Evolutionary conservation across 768 basidiomycete genomes (phyloP).

Genomic region (Tubosaeta sp.): DNA sequence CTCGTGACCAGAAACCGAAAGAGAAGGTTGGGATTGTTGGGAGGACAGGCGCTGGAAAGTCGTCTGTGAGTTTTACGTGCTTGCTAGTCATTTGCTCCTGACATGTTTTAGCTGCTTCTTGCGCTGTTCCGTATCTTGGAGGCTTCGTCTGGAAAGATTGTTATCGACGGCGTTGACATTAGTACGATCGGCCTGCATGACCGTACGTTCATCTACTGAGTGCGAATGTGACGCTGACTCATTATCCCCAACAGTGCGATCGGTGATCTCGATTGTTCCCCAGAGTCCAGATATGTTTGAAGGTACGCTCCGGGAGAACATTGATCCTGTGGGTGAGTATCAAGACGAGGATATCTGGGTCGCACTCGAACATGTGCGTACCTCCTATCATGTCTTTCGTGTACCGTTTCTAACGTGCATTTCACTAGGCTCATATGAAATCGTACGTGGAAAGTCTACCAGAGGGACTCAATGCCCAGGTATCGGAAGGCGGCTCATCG

Average conservation of each 20-base stretch:
- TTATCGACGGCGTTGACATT: conserved; percentile 75
- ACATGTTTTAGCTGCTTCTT: conserved; percentile 19
- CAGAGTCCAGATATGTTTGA: conserved; percentile 72
- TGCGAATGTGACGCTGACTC: background rate
- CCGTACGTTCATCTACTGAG: conserved; percentile 7
- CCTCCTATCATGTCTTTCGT: too few relatives aligned
- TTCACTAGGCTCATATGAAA: conserved; percentile 56
- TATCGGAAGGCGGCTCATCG: conserved; percentile 77
- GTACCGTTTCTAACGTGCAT: background rate
- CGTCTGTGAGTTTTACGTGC: conserved; percentile 45
- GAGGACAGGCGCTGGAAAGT: conserved; percentile 78
- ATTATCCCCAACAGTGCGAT: conserved; percentile 47
- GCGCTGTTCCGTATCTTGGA: conserved; percentile 79
- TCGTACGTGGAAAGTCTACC: conserved; percentile 62
- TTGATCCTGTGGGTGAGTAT: conserved; percentile 77
- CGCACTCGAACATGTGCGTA: conserved; percentile 63
- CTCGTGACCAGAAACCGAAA: conserved; percentile 51
- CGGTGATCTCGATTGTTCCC: conserved; percentile 80
- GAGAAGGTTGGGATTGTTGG: conserved; percentile 92
- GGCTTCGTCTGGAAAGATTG: conserved; percentile 59
- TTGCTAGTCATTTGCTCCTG: background rate
- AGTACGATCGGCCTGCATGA: conserved; percentile 72
- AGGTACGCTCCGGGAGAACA: conserved; percentile 78
- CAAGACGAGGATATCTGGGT: conserved; percentile 83
- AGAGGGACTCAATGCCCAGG: conserved; percentile 65